Conservation (phyloP, 805 yeast species). For the Barnettozyma pratensis region DNA sequence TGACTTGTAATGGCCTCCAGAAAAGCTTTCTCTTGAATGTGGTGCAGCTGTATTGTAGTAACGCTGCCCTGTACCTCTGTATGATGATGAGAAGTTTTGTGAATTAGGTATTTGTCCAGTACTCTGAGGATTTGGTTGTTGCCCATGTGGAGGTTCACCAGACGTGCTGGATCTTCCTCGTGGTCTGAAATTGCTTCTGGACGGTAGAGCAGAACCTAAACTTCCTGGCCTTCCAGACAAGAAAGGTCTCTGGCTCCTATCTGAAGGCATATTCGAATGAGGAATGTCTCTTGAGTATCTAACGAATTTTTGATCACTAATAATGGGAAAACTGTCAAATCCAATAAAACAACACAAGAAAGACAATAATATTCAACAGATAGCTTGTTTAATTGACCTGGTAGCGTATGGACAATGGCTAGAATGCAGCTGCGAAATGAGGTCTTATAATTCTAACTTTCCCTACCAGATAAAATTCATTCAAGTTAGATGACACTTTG, state of each 20-base stretch:
- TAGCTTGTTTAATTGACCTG: no score
- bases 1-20: constrained; percentile 4
- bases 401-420: no score
- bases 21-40: constrained; percentile 3
- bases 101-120: neutral
- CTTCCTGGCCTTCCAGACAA: constrained; percentile 5
- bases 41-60: neutral
- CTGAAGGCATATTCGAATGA: constrained; percentile 1
- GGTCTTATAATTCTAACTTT: no score
- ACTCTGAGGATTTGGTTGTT: neutral
- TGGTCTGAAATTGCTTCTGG: constrained; percentile 4
- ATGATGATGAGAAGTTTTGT: neutral
- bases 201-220: constrained; percentile 1
- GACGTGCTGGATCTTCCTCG: constrained; percentile 1
- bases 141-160: constrained; percentile 1
- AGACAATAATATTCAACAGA: no score
- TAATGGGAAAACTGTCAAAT: no score
- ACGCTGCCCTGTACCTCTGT: constrained; percentile 5
- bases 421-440: no score
- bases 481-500: no score
- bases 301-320: no score
- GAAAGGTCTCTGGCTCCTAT: constrained; percentile 7
- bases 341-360: no score
- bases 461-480: no score
- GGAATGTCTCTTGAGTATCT: no score